Base-by-base conservation (phyloP, 106 monocot species). In the Dactylorhiza incarnata region DNA sequence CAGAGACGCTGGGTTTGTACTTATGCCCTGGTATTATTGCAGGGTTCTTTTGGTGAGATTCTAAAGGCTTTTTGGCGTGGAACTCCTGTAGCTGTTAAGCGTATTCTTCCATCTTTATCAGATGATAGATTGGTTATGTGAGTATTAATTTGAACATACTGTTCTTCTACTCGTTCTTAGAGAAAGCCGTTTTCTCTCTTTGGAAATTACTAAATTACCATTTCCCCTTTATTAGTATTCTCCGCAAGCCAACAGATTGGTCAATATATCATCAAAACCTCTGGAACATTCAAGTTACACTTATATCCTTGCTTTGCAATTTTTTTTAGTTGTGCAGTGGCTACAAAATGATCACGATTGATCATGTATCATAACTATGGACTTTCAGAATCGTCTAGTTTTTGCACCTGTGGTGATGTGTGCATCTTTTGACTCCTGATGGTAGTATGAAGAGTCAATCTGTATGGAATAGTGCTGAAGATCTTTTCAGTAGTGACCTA, bases 1-100 rank as follows among this genome's bases (percentile, higher is more conserved):
- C 65, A 65, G 65, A 65, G 65, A 65, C 19, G 23, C 6, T 69
- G 4, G 15, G 8, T 43, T 69, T 45, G 7, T 17, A 45, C 45
- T 68, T 68, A 68, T 68, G 44, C 14, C 37, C 7, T 71, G 71
- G 45, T 81, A 70, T 45, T 52, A 29, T 72, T 79, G 77, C 83
- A 95, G 95, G 96, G 96, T 78, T 96, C 96, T 62, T 96, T 93
- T 83, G 96, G 96, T 70, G 96, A 96, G 78, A 91, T 96, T 81
- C 50, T 96, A 72, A 96, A 81, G 84, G 96, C 93, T 22, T 73
- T 85, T 73, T 96, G 96, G 96, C 96, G 93, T 74, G 96, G 96
- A 74, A 96, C 90, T 59, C 89, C 96, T 16, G 91, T 96, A 22
- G 96, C 93, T n/a, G 93, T 96, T 13, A 96, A 96, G 77, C 86